Base-by-base conservation (phyloP, 331 rosid species). In the Stylosanthes scabra region DNA sequence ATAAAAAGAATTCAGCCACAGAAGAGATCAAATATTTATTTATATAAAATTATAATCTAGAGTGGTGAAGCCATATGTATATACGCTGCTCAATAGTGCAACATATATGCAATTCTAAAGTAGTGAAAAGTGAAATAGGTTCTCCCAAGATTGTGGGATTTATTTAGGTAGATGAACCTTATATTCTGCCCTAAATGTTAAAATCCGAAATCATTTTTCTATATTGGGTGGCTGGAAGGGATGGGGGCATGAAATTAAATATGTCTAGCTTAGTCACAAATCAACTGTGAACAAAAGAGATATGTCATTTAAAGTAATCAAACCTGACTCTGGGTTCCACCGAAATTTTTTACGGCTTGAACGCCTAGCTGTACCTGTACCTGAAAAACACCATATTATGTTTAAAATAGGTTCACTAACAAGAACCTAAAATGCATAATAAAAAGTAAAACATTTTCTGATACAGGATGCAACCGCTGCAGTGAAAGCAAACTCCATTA, bases 301-400 rank as follows among this genome's bases (percentile, higher is more conserved):
- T n/a, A 71, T 58, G 52, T 72, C 14, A 45, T 46, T 9, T 51
- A 57, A 37, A 86, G 76, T 81, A 69, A 80, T 59, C 62, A 46
- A 70, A 91, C 97, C 98, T 76, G 82, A 66, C 74, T 88, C 87
- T 10, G 93, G 93, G 81, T 89, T 91, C 98, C 98, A 91, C 68
- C 87, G 78, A 65, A 82, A 84, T 66, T 71, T 88, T 78, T 83
- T 85, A 31, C 52, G 88, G 66, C 66, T 83, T 63, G 63, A 62
- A 59, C 25, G 78, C 68, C 76, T 86, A 67, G 71, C 72, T 12
- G 83, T 64, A 79, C 94, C 94, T 93, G 90, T 31, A 31, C 37
- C 37, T 1, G 37, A 31, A 71, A 74, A 81, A 77, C 51, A 77
- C 72, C 56, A 78, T 52, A 50, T 55, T 42, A 47, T 16, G 65